Evolutionary conservation across 768 basidiomycete genomes (phyloP), one percentile per base, ranked within the genome.

Genomic region (Leccinellum rugosiceps): DNA sequence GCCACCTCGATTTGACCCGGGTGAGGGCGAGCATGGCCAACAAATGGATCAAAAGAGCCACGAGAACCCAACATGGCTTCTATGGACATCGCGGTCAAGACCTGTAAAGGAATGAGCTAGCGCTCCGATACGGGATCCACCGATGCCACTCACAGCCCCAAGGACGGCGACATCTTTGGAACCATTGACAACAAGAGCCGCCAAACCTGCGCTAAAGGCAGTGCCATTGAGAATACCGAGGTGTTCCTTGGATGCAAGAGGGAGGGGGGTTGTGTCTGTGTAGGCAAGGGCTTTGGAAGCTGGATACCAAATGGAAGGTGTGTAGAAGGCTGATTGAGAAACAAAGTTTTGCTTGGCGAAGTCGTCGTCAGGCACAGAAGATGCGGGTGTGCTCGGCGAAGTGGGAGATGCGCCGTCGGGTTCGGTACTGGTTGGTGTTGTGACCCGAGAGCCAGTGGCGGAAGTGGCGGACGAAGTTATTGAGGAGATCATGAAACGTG

Each of bases 211-310:
- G 32, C 87, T 89, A 72, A 92, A 92, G 0, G 90, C 89, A 1
- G 92, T 92, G 50, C 92, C 93, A 67, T 94, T 94, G 43, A 91
- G 73, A 52, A 92, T 83, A 13, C 90, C 90, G 14, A 91, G 80
- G 61, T 90, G 89, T 53, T 92, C 90, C 70, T 92, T 92, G 15
- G 85, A 85, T 3, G 78, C 81, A 17, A 91, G 81, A 25, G 82
- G 74, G 54, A 93, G 77, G 2, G 90, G 87, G 45, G 78, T 72
- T 26, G 92, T 82, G 35, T 77, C 73, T 60, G 89, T 85, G 21
- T 77, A 76, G 2, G 77, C 74, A 31, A 92, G 78, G 0, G 87
- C 90, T 51, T 81, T 76, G 21, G 66, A n/a, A 15, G 71, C 68
- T 8, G 64, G 30, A 32, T 65, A 70, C n/a, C 53, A 47, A 14